Evolutionary conservation across 192 early-diverging fungal species (phyloP).

Genomic region (Rhizophagus sp.): DNA sequence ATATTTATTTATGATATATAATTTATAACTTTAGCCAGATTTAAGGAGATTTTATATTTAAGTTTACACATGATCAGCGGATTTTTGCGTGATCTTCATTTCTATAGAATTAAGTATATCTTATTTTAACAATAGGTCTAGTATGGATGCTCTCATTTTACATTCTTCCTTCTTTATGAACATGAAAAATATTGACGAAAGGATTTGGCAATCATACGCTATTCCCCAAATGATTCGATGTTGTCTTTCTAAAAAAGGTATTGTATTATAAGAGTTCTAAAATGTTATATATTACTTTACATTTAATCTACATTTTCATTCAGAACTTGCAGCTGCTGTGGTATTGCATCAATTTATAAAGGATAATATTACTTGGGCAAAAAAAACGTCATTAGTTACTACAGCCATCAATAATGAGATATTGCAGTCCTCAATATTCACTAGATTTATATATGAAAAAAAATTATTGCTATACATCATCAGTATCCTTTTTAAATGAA

Average conservation of each 20-base stretch:
- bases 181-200: background rate
- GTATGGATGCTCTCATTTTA: background rate
- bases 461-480: background rate
- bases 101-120: background rate
- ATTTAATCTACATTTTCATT: background rate
- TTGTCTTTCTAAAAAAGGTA: conserved; percentile 17
- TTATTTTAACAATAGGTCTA: background rate
- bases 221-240: conserved; percentile 10
- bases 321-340: conserved; percentile 3
- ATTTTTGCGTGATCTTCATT: too few species aligned
- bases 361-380: background rate
- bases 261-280: background rate
- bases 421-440: background rate
- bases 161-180: background rate
- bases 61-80: too few species aligned
- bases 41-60: too few species aligned
- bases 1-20: too few species aligned
- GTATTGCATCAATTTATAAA: conserved; percentile 7
- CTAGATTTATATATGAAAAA: conserved; percentile 1
- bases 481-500: conserved; percentile 1
- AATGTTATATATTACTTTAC: background rate
- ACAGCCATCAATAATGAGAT: background rate
- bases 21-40: too few species aligned
- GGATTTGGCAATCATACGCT: background rate
- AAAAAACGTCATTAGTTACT: background rate